Evolutionary conservation across 2,329 filamentous ascomycete genomes (phyloP).

Genomic region (Trichoderma endophyticum): DNA sequence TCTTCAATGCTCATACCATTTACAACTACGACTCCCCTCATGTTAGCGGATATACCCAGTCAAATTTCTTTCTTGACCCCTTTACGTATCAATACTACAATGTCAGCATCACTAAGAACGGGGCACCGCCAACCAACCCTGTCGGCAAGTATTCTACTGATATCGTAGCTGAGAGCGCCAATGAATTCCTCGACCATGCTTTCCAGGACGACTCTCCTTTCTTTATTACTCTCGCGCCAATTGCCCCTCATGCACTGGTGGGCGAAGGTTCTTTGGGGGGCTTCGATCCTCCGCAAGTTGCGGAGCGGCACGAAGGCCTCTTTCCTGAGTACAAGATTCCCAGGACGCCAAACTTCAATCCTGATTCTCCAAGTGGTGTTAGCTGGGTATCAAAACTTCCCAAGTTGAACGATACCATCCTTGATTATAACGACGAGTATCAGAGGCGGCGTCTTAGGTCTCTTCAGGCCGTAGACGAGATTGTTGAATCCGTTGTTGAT

Average conservation of each 20-base stretch:
- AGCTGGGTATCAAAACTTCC: constrained; percentile 45
- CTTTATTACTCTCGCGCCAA: constrained; percentile 63
- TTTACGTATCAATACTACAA: constrained; percentile 46
- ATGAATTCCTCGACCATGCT: constrained; percentile 60
- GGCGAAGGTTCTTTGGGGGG: neutral
- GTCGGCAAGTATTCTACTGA: constrained; percentile 47
- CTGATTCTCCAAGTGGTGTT: constrained; percentile 45
- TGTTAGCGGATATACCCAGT: constrained; percentile 57
- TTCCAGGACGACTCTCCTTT: constrained; percentile 54
- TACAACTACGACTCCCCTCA: constrained; percentile 59
- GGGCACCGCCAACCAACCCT: constrained; percentile 28
- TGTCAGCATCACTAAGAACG: constrained; percentile 35
- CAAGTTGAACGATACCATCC: constrained; percentile 38
- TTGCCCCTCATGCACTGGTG: constrained; percentile 61
- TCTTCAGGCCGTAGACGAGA: constrained; percentile 54
- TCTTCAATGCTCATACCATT: constrained; percentile 63
- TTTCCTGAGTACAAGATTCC: constrained; percentile 60
- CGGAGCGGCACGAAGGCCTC: constrained; percentile 58
- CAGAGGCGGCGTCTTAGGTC: constrained; percentile 50
- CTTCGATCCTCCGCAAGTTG: constrained; percentile 53
- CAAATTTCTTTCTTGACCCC: constrained; percentile 37
- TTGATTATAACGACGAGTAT: constrained; percentile 49
- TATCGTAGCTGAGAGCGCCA: constrained; percentile 56
- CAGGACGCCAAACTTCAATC: constrained; percentile 64
- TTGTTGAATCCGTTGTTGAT: constrained; percentile 46